These are phyloP conservation scores for Leccinum variicolor DNA, from an alignment of 768 basidiomycete species.

Conservation along the genomic window DNA sequence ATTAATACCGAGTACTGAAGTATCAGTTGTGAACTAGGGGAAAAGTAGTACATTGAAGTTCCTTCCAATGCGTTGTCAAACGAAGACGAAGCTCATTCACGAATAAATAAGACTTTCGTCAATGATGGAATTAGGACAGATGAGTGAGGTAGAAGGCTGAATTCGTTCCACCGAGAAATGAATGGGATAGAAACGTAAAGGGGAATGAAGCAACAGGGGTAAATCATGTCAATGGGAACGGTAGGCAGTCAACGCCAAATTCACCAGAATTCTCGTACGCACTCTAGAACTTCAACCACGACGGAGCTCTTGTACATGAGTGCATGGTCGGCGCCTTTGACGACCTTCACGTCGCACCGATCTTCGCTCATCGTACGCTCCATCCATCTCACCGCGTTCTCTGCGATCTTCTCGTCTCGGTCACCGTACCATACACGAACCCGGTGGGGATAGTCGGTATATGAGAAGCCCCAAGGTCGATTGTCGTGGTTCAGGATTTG, in stretches of 20 bases:
- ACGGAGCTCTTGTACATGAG: slow-evolving; percentile 90
- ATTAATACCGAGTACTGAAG: slow-evolving; percentile 24
- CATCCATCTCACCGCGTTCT: slow-evolving; percentile 91
- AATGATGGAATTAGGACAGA: slow-evolving; percentile 8
- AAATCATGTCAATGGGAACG: slow-evolving; percentile 4
- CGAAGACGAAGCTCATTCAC: slow-evolving; percentile 16
- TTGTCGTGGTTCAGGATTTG: slow-evolving; percentile 91
- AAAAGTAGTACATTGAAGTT: slow-evolving; percentile 30
- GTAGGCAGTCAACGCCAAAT: not conserved
- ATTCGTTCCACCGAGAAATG: slow-evolving; percentile 16
- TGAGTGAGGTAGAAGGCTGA: not conserved
- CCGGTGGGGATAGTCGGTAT: slow-evolving; percentile 69
- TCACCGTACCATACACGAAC: slow-evolving; percentile 93
- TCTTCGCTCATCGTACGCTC: slow-evolving; percentile 77
- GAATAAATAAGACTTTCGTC: slow-evolving; percentile 14
- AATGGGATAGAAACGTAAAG: slow-evolving; percentile 7
- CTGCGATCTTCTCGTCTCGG: slow-evolving; percentile 89
- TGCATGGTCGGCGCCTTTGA: slow-evolving; percentile 87
- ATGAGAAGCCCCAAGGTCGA: slow-evolving; percentile 88
- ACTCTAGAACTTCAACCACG: slow-evolving; percentile 82
- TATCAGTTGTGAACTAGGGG: slow-evolving; percentile 24
- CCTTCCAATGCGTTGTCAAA: slow-evolving; percentile 21
- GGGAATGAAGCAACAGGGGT: slow-evolving; percentile 17
- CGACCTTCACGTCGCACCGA: slow-evolving; percentile 73
- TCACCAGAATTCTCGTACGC: slow-evolving; percentile 56